Percentiles rank a stretch among this genome's conserved stretches.
These are phyloP conservation scores for Lachnellula occidentalis DNA, from an alignment of 2,329 filamentous ascomycete species.

Conservation along the genomic window DNA sequence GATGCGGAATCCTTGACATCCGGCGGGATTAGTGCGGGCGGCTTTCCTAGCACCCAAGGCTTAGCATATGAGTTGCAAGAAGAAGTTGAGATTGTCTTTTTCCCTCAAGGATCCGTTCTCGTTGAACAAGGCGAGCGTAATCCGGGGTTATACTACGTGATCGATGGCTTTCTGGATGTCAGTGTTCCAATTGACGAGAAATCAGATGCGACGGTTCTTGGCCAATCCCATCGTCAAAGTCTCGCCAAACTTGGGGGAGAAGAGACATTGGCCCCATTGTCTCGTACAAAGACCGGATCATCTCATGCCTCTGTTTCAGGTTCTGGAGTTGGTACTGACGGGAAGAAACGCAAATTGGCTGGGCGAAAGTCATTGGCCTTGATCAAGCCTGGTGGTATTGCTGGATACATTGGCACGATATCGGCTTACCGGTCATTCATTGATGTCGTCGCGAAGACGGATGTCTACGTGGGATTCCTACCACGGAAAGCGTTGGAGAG, in stretches of 20 bases:
- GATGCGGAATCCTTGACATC: constrained; percentile 84
- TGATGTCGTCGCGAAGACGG: constrained; percentile 93
- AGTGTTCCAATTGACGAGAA: constrained; percentile 63
- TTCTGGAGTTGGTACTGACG: constrained; percentile 23
- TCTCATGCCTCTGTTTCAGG: constrained; percentile 26
- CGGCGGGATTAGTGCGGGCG: constrained; percentile 54
- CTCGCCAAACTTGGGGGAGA: constrained; percentile 20
- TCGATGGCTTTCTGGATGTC: constrained; percentile 94
- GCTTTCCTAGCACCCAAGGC: constrained; percentile 55
- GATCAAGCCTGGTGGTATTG: constrained; percentile 89
- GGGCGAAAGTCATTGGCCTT: constrained; percentile 73
- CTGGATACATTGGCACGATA: constrained; percentile 89
- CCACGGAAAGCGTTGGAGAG: constrained; percentile 80
- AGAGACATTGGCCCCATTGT: constrained; percentile 40
- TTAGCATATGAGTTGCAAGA: constrained; percentile 77
- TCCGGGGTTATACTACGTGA: constrained; percentile 92
- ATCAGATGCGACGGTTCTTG: constrained; percentile 26
- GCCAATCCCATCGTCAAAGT: constrained; percentile 19
- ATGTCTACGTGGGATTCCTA: constrained; percentile 95
- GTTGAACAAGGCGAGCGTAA: constrained; percentile 98
- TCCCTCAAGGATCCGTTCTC: constrained; percentile 87
- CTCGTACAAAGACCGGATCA: constrained; percentile 40
- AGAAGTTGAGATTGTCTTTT: constrained; percentile 95
- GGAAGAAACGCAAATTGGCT: constrained; percentile 38
- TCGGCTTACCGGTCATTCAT: constrained; percentile 96